Evolutionary conservation across 257 asterid genomes (phyloP).

Genomic region (Jacaranda mimosifolia): DNA sequence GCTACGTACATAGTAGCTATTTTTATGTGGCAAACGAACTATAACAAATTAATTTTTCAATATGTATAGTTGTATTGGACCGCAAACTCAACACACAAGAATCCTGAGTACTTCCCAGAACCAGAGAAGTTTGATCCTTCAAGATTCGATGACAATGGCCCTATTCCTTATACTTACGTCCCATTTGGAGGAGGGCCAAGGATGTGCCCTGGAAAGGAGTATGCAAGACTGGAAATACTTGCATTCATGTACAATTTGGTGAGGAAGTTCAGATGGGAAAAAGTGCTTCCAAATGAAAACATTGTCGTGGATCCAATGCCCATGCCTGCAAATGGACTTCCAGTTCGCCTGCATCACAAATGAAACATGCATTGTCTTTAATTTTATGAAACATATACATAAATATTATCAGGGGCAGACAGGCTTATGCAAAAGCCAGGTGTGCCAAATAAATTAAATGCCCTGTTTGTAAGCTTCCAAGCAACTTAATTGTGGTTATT

Average conservation of each 20-base stretch:
- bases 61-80: constrained; percentile 42
- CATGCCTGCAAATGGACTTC: constrained; percentile 43
- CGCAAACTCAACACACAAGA: constrained; percentile 42
- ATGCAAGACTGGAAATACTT: constrained; percentile 24
- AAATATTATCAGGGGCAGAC: too few species aligned
- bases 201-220: too few species aligned
- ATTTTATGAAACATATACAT: too few species aligned
- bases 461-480: too few species aligned
- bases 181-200: constrained; percentile 43
- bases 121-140: constrained; percentile 47
- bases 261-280: constrained; percentile 38
- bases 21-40: neutral
- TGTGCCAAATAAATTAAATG: too few species aligned
- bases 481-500: too few species aligned
- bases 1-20: too few species aligned
- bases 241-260: constrained; percentile 43
- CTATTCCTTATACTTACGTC: constrained; percentile 38
- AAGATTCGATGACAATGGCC: constrained; percentile 45
- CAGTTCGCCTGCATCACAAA: constrained; percentile 40
- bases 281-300: constrained; percentile 35
- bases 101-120: constrained; percentile 41
- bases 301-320: constrained; percentile 39
- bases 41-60: neutral
- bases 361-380: too few species aligned
- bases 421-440: too few species aligned